Evolutionary conservation across 768 basidiomycete genomes (phyloP).

Genomic region (Candolleomyces eurysporus): DNA sequence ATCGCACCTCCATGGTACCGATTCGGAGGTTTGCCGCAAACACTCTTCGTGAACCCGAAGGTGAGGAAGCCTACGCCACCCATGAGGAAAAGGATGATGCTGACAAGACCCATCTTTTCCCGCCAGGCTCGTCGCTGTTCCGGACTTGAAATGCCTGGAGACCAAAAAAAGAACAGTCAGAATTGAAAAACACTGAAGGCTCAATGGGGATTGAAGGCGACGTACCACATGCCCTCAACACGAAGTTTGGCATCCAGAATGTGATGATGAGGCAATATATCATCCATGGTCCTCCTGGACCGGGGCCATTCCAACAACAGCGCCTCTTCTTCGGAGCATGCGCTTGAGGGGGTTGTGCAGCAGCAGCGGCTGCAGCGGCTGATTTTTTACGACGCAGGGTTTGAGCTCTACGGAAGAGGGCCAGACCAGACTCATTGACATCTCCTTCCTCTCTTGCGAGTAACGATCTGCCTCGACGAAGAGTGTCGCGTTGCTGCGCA

Average conservation of each 20-base stretch:
- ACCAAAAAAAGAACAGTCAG: constrained; percentile 7
- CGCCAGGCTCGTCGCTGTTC: constrained; percentile 97
- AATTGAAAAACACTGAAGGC: background rate
- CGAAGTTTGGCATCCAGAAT: constrained; percentile 72
- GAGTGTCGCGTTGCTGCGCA: constrained; percentile 26
- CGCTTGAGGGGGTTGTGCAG: constrained; percentile 30
- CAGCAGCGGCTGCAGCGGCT: constrained; percentile 38
- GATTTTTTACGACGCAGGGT: constrained; percentile 70
- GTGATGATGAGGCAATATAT: constrained; percentile 89
- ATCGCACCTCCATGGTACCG: constrained; percentile 81
- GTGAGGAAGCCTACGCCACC: constrained; percentile 95
- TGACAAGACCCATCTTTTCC: constrained; percentile 94
- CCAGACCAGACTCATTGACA: constrained; percentile 85
- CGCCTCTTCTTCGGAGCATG: constrained; percentile 37
- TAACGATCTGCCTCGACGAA: constrained; percentile 87
- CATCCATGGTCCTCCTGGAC: constrained; percentile 95
- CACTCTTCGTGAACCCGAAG: constrained; percentile 94
- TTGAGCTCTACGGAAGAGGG: constrained; percentile 85
- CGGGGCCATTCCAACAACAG: constrained; percentile 74
- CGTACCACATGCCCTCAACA: constrained; percentile 79
- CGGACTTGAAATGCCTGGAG: constrained; percentile 77
- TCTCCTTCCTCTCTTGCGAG: constrained; percentile 84
- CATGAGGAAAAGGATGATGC: constrained; percentile 81
- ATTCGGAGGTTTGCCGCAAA: constrained; percentile 85
- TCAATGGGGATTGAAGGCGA: constrained; percentile 15